Evolutionary conservation across 768 basidiomycete genomes (phyloP), one percentile per base, ranked within the genome.

Genomic region (Steccherinum ochraceum): DNA sequence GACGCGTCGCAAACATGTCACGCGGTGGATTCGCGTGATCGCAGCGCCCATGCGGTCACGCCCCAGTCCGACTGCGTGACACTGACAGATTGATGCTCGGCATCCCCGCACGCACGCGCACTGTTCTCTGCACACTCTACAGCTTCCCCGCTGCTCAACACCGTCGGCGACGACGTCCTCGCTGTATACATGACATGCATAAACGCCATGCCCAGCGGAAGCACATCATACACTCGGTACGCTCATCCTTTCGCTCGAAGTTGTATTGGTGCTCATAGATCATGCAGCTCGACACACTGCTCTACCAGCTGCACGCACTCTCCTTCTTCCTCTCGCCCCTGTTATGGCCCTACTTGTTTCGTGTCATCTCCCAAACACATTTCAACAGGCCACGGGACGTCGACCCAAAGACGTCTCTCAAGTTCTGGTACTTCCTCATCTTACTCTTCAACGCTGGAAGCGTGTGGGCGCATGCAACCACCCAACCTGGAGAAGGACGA

Each of bases 321-420:
- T 89, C 87, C 40, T 90, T 87, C 74, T 79, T 90, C 67, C 73
- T 86, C 25, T 83, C 86, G 3, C 88, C 89, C 5, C 75, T 82
- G 25, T 60, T 89, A 52, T 74, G 76, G 72, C 64, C 75, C 12
- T 76, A 77, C 56, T 46, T 82, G 35, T 74, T 70, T 49, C 77
- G 88, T 35, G 57, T 83, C 45, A 56, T 78, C 39, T 73, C 76
- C 39, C 88, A 90, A 64, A 76, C 81, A 57, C 73, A 86, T 56
- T 83, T 81, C 61, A 72, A 79, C 40, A 79, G 78, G 58, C 83
- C 88, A 19, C 72, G 83, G 59, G 85, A 87, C 45, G 67, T 85
- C 51, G 83, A 86, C 55, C 67, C 80, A 23, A 73, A 75, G 54
- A 69, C 79, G 44, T 79, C 87, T n/a, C 63, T 90, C 55, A 83